Conservation (phyloP, 1,284 basidiomycete genomes). For the Ustilago curta region DNA sequence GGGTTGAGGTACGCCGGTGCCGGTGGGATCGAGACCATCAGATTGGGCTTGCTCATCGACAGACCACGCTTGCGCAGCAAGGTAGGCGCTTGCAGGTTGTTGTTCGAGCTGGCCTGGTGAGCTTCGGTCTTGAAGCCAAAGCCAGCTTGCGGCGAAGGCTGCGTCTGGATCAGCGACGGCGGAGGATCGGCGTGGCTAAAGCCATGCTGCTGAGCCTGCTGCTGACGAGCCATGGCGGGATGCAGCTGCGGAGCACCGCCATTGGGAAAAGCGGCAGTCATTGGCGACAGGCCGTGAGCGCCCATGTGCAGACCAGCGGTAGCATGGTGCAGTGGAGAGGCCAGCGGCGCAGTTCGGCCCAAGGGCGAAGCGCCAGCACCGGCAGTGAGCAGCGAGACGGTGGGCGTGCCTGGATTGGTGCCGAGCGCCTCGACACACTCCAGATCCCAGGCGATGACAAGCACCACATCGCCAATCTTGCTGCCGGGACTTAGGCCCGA, state of each 20-base stretch:
- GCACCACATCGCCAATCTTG: constrained; percentile 69
- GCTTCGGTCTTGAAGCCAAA: constrained; percentile 27
- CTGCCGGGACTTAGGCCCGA: constrained; percentile 62
- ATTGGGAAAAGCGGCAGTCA: constrained; percentile 37
- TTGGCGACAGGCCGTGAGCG: constrained; percentile 33
- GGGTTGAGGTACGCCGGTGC: constrained; percentile 54
- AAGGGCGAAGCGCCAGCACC: constrained; percentile 41
- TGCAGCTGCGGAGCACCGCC: constrained; percentile 9
- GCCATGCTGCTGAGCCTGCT: constrained; percentile 35
- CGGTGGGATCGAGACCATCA: constrained; percentile 62
- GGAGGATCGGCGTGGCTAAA: constrained; percentile 27
- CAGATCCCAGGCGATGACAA: constrained; percentile 70
- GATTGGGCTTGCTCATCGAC: constrained; percentile 60
- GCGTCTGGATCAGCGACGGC: constrained; percentile 55
- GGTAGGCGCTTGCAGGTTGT: constrained; percentile 42
- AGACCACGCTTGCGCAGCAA: constrained; percentile 61
- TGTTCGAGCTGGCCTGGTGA: constrained; percentile 9
- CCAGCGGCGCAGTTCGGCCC: constrained; percentile 30
- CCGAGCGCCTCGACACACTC: constrained; percentile 66
- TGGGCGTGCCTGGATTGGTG: constrained; percentile 57
- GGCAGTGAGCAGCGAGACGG: constrained; percentile 58
- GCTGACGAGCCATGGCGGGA: constrained; percentile 24
- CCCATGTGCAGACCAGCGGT: constrained; percentile 25
- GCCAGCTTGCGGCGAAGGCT: constrained; percentile 51
- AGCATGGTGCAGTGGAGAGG: constrained; percentile 44